Evolutionary conservation across 106 monocot species (phyloP).

Genomic region (Iris macrosiphon): DNA sequence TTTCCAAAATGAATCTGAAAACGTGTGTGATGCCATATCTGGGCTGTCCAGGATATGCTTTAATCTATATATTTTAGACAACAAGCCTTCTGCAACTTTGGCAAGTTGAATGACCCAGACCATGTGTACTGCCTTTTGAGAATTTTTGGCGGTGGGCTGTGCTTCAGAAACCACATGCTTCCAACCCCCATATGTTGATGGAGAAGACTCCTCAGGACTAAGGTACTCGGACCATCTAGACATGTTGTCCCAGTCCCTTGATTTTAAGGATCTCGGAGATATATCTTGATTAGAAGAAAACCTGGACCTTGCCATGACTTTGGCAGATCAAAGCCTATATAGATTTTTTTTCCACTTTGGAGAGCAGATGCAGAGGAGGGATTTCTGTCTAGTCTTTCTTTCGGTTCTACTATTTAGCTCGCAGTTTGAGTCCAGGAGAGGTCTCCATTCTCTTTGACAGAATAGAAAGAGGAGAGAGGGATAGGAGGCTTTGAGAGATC

Average conservation of each 20-base stretch:
- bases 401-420: no score
- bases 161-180: slow-evolving; percentile 36
- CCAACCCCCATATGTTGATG: slow-evolving; percentile 41
- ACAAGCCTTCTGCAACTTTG: slow-evolving; percentile 74
- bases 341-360: no score
- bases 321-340: slow-evolving; percentile 1
- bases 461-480: no score
- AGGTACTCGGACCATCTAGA: slow-evolving; percentile 85
- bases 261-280: slow-evolving; percentile 46
- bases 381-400: no score
- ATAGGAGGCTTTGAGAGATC: no score
- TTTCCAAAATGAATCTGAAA: slow-evolving; percentile 89
- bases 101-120: slow-evolving; percentile 80
- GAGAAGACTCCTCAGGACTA: slow-evolving; percentile 34
- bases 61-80: slow-evolving; percentile 80
- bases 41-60: slow-evolving; percentile 59
- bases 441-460: no score
- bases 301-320: slow-evolving; percentile 37
- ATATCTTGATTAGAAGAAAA: slow-evolving; percentile 31
- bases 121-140: slow-evolving; percentile 53
- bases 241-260: slow-evolving; percentile 50
- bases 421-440: no score
- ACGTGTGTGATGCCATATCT: slow-evolving; percentile 57
- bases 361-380: no score
- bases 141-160: slow-evolving; percentile 21